Evolutionary conservation across 2,329 filamentous ascomycete species (phyloP).

Genomic region (Colletotrichum eleusines): DNA sequence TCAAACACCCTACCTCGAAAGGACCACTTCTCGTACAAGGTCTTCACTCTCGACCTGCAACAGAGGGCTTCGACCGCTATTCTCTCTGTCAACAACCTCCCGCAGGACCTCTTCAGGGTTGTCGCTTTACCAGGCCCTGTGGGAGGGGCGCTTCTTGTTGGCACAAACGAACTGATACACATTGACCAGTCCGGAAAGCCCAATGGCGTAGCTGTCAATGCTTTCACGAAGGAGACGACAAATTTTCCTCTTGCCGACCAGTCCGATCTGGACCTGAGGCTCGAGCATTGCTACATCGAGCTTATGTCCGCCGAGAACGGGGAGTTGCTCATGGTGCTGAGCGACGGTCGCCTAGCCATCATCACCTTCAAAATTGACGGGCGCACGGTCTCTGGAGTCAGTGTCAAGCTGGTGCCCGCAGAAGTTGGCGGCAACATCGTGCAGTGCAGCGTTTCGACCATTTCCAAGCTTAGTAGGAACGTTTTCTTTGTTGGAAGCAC

Average conservation of each 20-base stretch:
- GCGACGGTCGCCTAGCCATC: slow-evolving; percentile 79
- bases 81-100: slow-evolving; percentile 85
- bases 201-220: slow-evolving; percentile 92
- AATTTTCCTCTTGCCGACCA: slow-evolving; percentile 90
- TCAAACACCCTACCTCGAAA: slow-evolving; percentile 85
- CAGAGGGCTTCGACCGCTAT: slow-evolving; percentile 94
- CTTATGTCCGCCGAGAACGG: slow-evolving; percentile 80
- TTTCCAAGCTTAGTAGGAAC: slow-evolving; percentile 75
- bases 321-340: slow-evolving; percentile 86
- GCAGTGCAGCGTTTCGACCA: slow-evolving; percentile 74
- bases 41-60: slow-evolving; percentile 94
- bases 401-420: slow-evolving; percentile 72
- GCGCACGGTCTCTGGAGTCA: slow-evolving; percentile 88
- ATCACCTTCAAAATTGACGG: slow-evolving; percentile 90
- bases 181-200: slow-evolving; percentile 96
- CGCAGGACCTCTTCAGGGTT: slow-evolving; percentile 87
- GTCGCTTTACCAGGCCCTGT: slow-evolving; percentile 87
- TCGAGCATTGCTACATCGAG: slow-evolving; percentile 86
- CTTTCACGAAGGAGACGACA: slow-evolving; percentile 85
- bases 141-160: slow-evolving; percentile 88
- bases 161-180: slow-evolving; percentile 91
- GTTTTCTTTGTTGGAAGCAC: slow-evolving; percentile 89
- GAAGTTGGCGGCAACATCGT: slow-evolving; percentile 75
- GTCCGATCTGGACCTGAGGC: slow-evolving; percentile 79
- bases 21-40: slow-evolving; percentile 89